Evolutionary conservation across 352 stramenopile species (phyloP).

Genomic region (Phytophthora niederhauseri): DNA sequence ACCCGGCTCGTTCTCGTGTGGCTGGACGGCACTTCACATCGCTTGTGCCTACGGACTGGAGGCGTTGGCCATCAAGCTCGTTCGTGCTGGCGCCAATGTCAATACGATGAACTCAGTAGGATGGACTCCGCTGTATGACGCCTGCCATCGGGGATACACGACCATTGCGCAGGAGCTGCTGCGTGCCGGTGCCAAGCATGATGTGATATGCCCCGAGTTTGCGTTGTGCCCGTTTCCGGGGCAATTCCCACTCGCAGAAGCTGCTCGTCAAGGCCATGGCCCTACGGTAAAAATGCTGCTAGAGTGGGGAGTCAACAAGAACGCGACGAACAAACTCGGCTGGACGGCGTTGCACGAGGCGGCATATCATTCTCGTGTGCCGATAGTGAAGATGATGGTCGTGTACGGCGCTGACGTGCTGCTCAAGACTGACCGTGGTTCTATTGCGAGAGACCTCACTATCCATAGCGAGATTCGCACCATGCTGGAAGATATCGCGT

Average conservation of each 20-base stretch:
- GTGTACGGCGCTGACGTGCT: conserved; percentile 80
- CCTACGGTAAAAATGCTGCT: conserved; percentile 75
- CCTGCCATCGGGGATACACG: conserved; percentile 74
- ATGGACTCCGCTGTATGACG: conserved; percentile 81
- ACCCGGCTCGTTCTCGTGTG: conserved; percentile 75
- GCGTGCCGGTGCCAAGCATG: conserved; percentile 61
- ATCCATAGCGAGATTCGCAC: conserved; percentile 79
- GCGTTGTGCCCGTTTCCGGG: conserved; percentile 77
- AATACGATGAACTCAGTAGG: conserved; percentile 75
- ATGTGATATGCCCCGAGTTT: conserved; percentile 81
- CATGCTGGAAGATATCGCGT: conserved; percentile 77
- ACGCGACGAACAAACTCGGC: conserved; percentile 71
- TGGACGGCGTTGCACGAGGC: conserved; percentile 86
- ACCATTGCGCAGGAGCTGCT: conserved; percentile 68
- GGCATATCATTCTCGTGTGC: conserved; percentile 77
- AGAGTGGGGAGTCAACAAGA: conserved; percentile 83
- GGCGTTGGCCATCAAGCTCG: conserved; percentile 72
- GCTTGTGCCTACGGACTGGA: conserved; percentile 80
- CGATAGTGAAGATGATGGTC: conserved; percentile 76
- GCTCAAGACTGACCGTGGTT: conserved; percentile 68
- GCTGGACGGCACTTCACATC: conserved; percentile 82
- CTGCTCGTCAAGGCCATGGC: conserved; percentile 65
- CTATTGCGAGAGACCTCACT: conserved; percentile 72
- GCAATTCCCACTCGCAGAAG: conserved; percentile 69
- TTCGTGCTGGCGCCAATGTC: conserved; percentile 66